phyloP scores from a whole-genome alignment of 176 grass and related monocot species.

The Poa annua region DNA sequence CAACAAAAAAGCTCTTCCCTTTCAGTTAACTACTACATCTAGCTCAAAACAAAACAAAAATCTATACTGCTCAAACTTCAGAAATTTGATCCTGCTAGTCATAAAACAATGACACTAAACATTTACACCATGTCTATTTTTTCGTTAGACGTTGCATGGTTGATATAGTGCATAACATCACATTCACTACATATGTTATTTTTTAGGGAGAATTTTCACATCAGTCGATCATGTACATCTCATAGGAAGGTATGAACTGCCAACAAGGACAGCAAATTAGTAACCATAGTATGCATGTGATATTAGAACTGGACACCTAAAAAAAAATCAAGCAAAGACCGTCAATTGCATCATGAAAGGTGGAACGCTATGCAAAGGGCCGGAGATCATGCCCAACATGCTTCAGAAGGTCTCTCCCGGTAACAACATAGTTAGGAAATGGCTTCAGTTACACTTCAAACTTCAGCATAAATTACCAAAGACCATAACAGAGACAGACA shows the following conservation, averaged over 20 bases:
- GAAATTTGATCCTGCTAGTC: not conserved
- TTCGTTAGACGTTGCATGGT: conserved; percentile 13
- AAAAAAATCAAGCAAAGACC: conserved; percentile 17
- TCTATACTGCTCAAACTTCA: not conserved
- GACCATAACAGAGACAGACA: conserved; percentile 10
- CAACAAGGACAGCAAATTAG: not conserved
- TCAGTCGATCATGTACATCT: not conserved
- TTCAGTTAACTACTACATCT: conserved; percentile 12
- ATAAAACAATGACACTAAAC: not conserved
- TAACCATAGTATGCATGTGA: not conserved
- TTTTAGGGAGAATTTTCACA: not conserved
- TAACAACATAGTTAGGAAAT: conserved; percentile 15
- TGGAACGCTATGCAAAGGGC: conserved; percentile 9
- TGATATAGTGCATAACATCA: conserved; percentile 1
- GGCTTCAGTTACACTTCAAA: conserved; percentile 28
- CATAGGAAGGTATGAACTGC: not conserved
- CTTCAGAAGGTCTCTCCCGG: conserved; percentile 3
- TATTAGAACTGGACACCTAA: conserved; percentile 24
- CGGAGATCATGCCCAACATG: not conserved
- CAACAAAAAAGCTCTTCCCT: conserved; percentile 13
- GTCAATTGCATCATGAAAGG: conserved; percentile 22
- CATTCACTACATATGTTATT: conserved; percentile 6
- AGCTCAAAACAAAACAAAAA: not conserved
- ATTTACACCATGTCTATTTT: not conserved
- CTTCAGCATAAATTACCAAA: conserved; percentile 13